Base-by-base conservation (phyloP, 352 stramenopile species). In the Globisporangium rhizosaccharum region DNA sequence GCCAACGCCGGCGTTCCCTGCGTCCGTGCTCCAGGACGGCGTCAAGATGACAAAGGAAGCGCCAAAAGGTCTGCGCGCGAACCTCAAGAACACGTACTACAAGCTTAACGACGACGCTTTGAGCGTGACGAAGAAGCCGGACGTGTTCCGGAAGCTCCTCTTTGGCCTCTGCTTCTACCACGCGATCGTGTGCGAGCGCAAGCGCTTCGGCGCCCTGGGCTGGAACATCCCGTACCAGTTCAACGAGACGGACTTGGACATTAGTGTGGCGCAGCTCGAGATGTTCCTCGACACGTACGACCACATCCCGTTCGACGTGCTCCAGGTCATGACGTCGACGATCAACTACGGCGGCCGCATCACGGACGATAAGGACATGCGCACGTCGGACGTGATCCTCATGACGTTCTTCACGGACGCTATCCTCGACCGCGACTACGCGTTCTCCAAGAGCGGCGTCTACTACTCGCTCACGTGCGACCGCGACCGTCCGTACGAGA, bases 161-260 rank as follows among this genome's bases (percentile, higher is more conserved):
- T 98, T 98, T 60, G 94, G 87, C 0, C 71, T 98, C 9, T 90
- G 81, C 60, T 95, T 96, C 65, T 96, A 88, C 71, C 90, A 97
- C 54, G 94, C 94, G 6, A 76, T 94, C 20, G 85, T 97, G 42
- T 94, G 96, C 63, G 95, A 98, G 76, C 87, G 95, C 52, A 92
- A 96, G 65, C 89, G 96, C 18, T 98, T 98, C 57, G 95, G 95
- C 2, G 86, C 95, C 3, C 64, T 98, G 7, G 95, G 95, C 18
- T 98, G 95, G 95, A 98, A 98, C 65, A 97, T 98, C 36, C 92
- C 93, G 14, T 98, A 98, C 75, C 90, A 97, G 57, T 98, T 98
- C 65, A 98, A 98, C 62, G 92, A 98, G 50, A 98, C 94, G 0
- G 95, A 98, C 66, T 73, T 98, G 36, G 87, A 96, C 48, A 96